Percentiles rank a stretch among this genome's conserved stretches.
phyloP scores from a whole-genome alignment of 805 yeast species.

The Teunomyces cretensis region DNA sequence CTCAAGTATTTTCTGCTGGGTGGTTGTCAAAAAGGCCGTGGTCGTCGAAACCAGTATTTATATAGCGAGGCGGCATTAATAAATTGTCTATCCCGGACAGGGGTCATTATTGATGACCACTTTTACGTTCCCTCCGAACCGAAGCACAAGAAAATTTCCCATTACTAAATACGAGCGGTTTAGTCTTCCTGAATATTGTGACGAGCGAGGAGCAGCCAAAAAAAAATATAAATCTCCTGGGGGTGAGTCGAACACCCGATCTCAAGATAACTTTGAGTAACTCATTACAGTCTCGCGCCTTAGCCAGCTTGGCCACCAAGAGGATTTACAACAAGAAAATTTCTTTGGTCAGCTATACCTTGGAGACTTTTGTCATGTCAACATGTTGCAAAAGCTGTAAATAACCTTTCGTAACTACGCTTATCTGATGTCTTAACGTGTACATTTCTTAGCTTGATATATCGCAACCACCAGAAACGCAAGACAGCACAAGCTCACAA shows the following conservation, averaged over 20 bases:
- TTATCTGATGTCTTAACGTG: no score
- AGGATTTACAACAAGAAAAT: conserved; percentile 12
- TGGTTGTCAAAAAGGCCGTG: neutral
- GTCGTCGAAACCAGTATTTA: neutral
- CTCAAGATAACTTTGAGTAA: conserved; percentile 41
- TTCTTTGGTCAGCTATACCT: no score
- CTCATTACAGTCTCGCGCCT: conserved; percentile 49
- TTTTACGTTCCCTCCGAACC: neutral
- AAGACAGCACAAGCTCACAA: neutral
- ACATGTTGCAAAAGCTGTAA: no score
- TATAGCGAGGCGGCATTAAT: neutral
- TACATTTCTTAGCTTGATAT: no score
- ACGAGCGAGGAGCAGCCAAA: neutral
- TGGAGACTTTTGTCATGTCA: no score
- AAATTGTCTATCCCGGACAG: neutral
- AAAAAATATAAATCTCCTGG: conserved; percentile 33
- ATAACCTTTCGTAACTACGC: no score
- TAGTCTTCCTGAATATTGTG: no score
- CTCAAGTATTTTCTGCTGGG: neutral
- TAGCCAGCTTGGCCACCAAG: conserved; percentile 52
- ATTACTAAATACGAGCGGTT: no score
- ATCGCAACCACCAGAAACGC: neutral
- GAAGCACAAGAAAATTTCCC: neutral
- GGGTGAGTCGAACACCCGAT: conserved; percentile 52
- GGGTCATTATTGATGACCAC: conserved; percentile 1